Evolutionary conservation across 768 basidiomycete genomes (phyloP), one percentile per base, ranked within the genome.

Genomic region (Tulasnella sp.): DNA sequence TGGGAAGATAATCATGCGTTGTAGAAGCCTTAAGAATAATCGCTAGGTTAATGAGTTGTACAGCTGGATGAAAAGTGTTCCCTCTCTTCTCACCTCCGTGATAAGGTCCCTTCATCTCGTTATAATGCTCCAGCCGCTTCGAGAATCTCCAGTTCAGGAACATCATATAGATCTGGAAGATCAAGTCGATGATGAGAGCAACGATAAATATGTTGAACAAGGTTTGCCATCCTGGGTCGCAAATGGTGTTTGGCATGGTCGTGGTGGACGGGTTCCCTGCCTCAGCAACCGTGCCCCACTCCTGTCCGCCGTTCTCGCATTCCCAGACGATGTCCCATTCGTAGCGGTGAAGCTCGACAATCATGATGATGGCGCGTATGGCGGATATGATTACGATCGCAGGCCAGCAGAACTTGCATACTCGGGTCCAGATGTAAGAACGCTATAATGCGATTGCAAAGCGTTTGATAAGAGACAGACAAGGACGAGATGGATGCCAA

Each of bases 141-240:
- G 78, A 77, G 78, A 80, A 87, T 58, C 84, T 76, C 85, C 84
- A 88, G 66, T 74, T 75, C 70, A 85, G 71, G 75, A 87, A 85
- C 70, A 77, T 80, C 82, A 86, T 83, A 75, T 87, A 86, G 52
- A 83, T 66, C 85, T 86, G 83, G 73, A 79, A 84, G 46, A 69
- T 79, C 51, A 86, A 71, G 72, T 87, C 84, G 59, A 78, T 76
- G 38, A 85, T 68, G 63, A 86, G 74, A 57, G 72, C 72, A 60
- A 81, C 69, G 65, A 85, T 82, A 71, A 85, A 84, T n/a, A 79
- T 81, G 25, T 73, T 76, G 70, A 81, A 77, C 55, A 86, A 67
- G 66, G 74, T 78, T 42, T 76, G 71, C 71, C 81, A 83, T 53
- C 84, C 83, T 57, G 76, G 65, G 44, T 73, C 67, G 69, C 84